These are phyloP conservation scores for Auricularia sp. DNA, from an alignment of 768 basidiomycete species.

Conservation along the genomic window DNA sequence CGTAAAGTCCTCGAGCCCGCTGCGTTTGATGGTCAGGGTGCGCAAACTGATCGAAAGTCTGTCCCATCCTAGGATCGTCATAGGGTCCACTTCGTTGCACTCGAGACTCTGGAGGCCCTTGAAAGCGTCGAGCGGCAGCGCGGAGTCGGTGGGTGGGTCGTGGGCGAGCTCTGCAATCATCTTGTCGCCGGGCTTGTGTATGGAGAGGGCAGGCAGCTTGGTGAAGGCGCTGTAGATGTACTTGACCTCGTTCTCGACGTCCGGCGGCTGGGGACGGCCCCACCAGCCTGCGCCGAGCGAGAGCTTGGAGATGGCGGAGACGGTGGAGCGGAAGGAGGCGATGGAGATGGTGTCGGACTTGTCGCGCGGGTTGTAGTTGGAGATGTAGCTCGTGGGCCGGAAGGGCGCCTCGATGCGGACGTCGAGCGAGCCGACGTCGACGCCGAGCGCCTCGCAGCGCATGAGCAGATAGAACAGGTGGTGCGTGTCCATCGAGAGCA, in stretches of 20 bases:
- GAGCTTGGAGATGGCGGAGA: constrained; percentile 64
- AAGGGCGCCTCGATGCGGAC: constrained; percentile 54
- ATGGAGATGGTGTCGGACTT: constrained; percentile 68
- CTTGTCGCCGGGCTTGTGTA: constrained; percentile 50
- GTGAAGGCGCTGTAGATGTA: constrained; percentile 87
- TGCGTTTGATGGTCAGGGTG: constrained; percentile 65
- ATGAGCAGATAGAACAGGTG: constrained; percentile 84
- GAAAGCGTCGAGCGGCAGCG: constrained; percentile 74
- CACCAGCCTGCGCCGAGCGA: constrained; percentile 72
- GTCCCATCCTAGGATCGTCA: constrained; percentile 77
- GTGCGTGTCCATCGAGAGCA: constrained; percentile 64
- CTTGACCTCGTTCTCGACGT: constrained; percentile 64
- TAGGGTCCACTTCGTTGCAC: constrained; percentile 72
- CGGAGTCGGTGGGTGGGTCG: constrained; percentile 62
- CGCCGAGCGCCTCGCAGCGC: constrained; percentile 71
- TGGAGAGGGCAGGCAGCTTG: constrained; percentile 67
- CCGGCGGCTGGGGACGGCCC: constrained; percentile 46
- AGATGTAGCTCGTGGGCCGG: constrained; percentile 64
- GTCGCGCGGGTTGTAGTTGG: constrained; percentile 28
- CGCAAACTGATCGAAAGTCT: constrained; percentile 56
- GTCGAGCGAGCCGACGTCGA: constrained; percentile 72
- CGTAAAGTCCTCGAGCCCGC: constrained; percentile 71
- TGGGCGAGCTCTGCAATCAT: constrained; percentile 57
- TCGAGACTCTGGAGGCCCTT: constrained; percentile 73
- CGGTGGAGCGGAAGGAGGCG: constrained; percentile 62